Base-by-base conservation (phyloP, 495 filamentous ascomycete species). In the Hyphodiscus hymeniophilus region DNA sequence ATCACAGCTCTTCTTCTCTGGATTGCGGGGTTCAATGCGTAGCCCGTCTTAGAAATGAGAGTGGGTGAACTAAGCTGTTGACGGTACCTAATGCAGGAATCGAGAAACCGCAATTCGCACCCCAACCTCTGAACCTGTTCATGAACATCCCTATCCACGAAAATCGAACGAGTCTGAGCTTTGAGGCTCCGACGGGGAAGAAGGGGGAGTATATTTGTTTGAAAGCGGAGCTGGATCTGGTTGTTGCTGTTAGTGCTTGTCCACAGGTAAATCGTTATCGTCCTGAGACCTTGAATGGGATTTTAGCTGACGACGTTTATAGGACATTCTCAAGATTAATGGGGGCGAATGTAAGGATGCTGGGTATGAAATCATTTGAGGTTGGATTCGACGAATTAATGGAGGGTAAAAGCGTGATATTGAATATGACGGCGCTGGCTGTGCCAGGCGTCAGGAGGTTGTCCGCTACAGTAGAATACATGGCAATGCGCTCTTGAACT, bases 101-200 rank as follows among this genome's bases (percentile, higher is more conserved):
- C n/a, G n/a, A n/a, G n/a, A n/a, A n/a, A n/a, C 44, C 51, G 17
- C 57, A 57, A 28, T 60, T 63, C 38, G 59, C 64, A 13, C 70
- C 69, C 2, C 61, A 64, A 43, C 70, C 69, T 1, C 54, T 73
- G 7, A 73, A 73, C 53, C 36, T 73, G 13, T 72, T 72, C 49
- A 73, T 73, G 70, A 72, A 73, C 48, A 67, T 72, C 16, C 55
- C 67, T 0, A 51, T 70, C 15, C 59, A 59, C 26, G 40, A 55
- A 35, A 58, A 62, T 21, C 34, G 24, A 33, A 64, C 64, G 0
- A 55, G 51, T 13, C 38, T 68, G 3, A 57, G 55, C 23, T 65
- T 65, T 40, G 54, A 60, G 41, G 33, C 50, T 18, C 70, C 70
- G 0, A 51, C 52, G 2, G 63, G 63, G 41, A 59, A 65, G 42